phyloP scores from a whole-genome alignment of 2,329 filamentous ascomycete genomes.

The Epichloe gansuensis region DNA sequence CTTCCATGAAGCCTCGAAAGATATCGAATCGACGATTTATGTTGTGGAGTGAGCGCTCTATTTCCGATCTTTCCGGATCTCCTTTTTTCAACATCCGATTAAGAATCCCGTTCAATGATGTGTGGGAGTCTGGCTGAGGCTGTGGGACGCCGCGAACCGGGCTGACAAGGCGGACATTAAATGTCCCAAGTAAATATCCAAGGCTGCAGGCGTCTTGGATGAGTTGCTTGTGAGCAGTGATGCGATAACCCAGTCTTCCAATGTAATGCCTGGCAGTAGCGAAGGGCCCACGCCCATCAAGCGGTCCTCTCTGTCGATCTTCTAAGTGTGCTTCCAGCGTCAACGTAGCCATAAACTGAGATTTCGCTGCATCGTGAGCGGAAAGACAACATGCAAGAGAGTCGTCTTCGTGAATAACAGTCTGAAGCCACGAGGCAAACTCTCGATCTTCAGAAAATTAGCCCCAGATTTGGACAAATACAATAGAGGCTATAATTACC shows the following conservation, averaged over 20 bases:
- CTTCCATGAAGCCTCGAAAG: neutral
- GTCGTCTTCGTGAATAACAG: neutral
- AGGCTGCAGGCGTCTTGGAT: slow-evolving; percentile 20
- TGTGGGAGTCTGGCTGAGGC: slow-evolving; percentile 16
- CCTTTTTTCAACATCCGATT: slow-evolving; percentile 16
- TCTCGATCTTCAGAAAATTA: neutral
- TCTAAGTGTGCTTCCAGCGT: neutral
- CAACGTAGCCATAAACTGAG: neutral
- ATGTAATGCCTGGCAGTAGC: slow-evolving; percentile 25
- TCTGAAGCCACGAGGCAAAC: neutral
- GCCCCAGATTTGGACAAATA: too few relatives aligned
- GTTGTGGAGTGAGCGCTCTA: neutral
- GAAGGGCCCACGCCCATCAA: slow-evolving; percentile 2
- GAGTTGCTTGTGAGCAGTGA: slow-evolving; percentile 25
- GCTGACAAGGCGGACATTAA: slow-evolving; percentile 14
- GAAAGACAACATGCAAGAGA: neutral
- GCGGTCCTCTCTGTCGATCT: neutral
- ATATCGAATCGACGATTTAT: neutral
- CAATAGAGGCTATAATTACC: too few relatives aligned
- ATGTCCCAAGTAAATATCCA: slow-evolving; percentile 18
- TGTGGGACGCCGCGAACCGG: slow-evolving; percentile 5
- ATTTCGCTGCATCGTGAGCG: neutral
- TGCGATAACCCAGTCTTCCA: slow-evolving; percentile 30
- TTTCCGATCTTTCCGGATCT: neutral
- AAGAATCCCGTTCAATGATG: slow-evolving; percentile 19